phyloP scores from a whole-genome alignment of 2,329 filamentous ascomycete species.

The Cercospora berteroae region DNA sequence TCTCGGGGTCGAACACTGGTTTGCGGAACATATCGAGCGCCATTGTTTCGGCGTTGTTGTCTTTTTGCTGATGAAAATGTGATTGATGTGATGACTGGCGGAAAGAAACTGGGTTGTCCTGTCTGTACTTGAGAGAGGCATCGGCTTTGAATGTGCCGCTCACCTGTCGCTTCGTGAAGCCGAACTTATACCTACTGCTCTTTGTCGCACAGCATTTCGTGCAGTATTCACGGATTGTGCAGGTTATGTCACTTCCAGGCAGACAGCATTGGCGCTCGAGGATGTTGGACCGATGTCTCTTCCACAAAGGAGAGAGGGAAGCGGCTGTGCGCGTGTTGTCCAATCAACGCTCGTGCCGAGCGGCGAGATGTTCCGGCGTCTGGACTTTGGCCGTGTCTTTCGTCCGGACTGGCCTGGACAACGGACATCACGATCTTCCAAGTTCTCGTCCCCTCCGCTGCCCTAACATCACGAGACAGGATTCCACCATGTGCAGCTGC shows the following conservation, averaged over 20 bases:
- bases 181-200: not conserved
- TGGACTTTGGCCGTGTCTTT: not conserved
- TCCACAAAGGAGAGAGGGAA: not conserved
- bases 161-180: not conserved
- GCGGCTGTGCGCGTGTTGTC: not conserved
- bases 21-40: conserved; percentile 15
- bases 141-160: not conserved
- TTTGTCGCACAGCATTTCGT: not conserved
- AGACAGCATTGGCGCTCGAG: not conserved
- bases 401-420: not conserved
- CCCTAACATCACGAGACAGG: not conserved
- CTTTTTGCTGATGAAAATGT: not conserved
- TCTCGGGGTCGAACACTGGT: conserved; percentile 26
- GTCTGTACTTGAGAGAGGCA: not conserved
- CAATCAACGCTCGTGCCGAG: not conserved
- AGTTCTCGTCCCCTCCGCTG: not conserved
- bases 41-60: conserved; percentile 1
- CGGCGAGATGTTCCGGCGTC: not conserved
- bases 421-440: not conserved
- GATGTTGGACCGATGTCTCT: not conserved
- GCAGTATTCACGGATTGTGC: not conserved
- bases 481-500: not conserved
- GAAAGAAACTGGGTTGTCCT: not conserved
- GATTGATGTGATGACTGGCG: not conserved
- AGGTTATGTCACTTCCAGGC: not conserved